A percentile compares a stretch with the other conserved stretches of the same genome.
Evolutionary conservation across 257 asterid genomes (phyloP).

Genomic region (Nicotiana benthamiana): DNA sequence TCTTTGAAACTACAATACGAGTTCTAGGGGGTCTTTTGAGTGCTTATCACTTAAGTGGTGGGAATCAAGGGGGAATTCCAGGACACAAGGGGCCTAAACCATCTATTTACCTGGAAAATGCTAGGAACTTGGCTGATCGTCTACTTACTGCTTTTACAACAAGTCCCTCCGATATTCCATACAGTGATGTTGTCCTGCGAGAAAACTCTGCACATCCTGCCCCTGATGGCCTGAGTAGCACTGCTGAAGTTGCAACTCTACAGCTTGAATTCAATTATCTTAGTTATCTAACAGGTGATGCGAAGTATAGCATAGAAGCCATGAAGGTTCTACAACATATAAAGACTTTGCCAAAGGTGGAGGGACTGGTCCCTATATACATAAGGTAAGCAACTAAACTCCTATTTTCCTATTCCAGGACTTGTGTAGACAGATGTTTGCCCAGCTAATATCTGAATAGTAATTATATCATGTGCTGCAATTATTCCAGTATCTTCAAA

Average conservation of each 20-base stretch:
- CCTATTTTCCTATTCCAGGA: not conserved
- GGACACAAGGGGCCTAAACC: conserved; percentile 62
- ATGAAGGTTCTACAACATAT: conserved; percentile 93
- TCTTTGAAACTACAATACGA: conserved; percentile 92
- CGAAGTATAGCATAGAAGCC: conserved; percentile 67
- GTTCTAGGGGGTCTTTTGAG: conserved; percentile 90
- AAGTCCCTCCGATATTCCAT: conserved; percentile 79
- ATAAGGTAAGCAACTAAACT: conserved; percentile 44
- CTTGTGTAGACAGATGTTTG: not conserved
- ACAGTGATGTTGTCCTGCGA: conserved; percentile 69
- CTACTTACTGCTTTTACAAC: conserved; percentile 76
- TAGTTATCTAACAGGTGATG: conserved; percentile 72
- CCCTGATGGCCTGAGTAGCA: conserved; percentile 93
- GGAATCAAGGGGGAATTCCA: conserved; percentile 40
- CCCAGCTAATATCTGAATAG: not conserved
- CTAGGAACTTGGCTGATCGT: conserved; percentile 81
- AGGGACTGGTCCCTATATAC: conserved; percentile 92
- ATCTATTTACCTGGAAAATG: conserved; percentile 71
- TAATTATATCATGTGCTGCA: conserved; percentile 1
- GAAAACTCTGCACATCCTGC: conserved; percentile 82
- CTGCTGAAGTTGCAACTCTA: conserved; percentile 81
- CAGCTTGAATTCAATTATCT: conserved; percentile 96
- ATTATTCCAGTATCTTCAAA: not conserved
- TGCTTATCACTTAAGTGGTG: conserved; percentile 87
- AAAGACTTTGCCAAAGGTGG: conserved; percentile 66